phyloP scores from a whole-genome alignment of 805 yeast genomes.

The Danielia reshetovae region DNA sequence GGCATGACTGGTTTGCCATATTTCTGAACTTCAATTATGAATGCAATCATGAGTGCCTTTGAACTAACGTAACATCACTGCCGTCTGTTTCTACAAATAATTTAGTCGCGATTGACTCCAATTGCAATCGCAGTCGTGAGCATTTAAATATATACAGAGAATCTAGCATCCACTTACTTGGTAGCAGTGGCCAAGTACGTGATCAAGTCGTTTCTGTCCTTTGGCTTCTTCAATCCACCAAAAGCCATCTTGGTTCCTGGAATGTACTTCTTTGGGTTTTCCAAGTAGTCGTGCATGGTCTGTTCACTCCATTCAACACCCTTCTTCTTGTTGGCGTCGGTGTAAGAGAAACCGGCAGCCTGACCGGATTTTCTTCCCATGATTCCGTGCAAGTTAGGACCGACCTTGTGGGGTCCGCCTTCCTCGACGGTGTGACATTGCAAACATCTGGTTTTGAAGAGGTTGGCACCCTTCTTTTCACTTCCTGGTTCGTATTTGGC shows the following conservation, averaged over 20 bases:
- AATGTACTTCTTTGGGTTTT: conserved; percentile 99
- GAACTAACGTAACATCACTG: no score
- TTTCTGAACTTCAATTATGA: no score
- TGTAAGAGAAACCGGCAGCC: conserved; percentile 91
- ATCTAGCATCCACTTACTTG: conserved; percentile 23
- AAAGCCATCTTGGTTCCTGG: conserved; percentile 99
- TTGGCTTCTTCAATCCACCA: conserved; percentile 98
- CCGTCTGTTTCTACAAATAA: no score
- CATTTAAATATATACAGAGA: conserved; percentile 12
- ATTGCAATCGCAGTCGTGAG: no score
- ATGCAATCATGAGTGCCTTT: no score
- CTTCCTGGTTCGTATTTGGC: conserved; percentile 43
- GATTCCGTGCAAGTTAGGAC: conserved; percentile 96
- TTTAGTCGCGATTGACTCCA: no score
- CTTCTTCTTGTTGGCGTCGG: conserved; percentile 97
- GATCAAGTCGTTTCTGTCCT: conserved; percentile 96
- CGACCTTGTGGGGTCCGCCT: conserved; percentile 98
- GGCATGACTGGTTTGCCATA: no score
- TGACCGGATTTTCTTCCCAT: conserved; percentile 89
- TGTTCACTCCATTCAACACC: conserved; percentile 86
- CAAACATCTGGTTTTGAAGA: conserved; percentile 97
- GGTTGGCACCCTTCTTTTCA: conserved; percentile 86
- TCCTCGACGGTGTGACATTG: conserved; percentile 97
- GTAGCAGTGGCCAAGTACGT: conserved; percentile 65
- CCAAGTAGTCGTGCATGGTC: conserved; percentile 90